A percentile compares a stretch with the other conserved stretches of the same genome.
Evolutionary conservation across 1,139 yeast species (phyloP).

Genomic region (Lodderomyces theae): DNA sequence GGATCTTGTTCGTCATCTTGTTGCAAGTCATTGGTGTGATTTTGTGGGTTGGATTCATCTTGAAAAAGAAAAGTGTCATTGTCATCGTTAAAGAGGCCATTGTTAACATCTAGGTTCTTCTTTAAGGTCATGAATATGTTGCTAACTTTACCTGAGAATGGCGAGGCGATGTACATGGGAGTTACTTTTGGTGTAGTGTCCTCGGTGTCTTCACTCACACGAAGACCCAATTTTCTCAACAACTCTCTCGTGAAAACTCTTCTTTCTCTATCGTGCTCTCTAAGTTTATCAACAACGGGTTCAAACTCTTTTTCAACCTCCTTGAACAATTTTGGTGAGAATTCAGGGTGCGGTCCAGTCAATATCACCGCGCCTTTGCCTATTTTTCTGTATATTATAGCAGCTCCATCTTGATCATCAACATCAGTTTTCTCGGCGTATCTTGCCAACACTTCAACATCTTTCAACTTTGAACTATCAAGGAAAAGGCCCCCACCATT

Average conservation of each 20-base stretch:
- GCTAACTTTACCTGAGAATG: slow-evolving; percentile 20
- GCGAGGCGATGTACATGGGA: slow-evolving; percentile 51
- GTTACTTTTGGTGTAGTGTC: slow-evolving; percentile 65
- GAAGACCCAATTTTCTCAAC: slow-evolving; percentile 60
- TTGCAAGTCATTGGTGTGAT: slow-evolving; percentile 10
- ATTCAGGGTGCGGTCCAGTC: slow-evolving; percentile 93
- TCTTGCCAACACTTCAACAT: slow-evolving; percentile 69
- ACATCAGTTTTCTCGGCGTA: slow-evolving; percentile 47
- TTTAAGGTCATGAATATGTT: slow-evolving; percentile 30
- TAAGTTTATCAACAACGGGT: slow-evolving; percentile 37
- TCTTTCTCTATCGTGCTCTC: slow-evolving; percentile 46
- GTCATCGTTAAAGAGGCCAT: slow-evolving; percentile 46
- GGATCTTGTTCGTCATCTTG: slow-evolving; percentile 36
- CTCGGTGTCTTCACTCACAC: slow-evolving; percentile 53
- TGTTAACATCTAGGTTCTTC: slow-evolving; percentile 41
- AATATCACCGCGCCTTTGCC: slow-evolving; percentile 78
- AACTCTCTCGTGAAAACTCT: slow-evolving; percentile 54
- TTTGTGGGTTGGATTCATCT: slow-evolving; percentile 19
- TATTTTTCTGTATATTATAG: slow-evolving; percentile 61
- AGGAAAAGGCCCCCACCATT: slow-evolving; percentile 91
- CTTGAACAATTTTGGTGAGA: slow-evolving; percentile 51
- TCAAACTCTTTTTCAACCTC: slow-evolving; percentile 26
- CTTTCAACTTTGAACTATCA: slow-evolving; percentile 58
- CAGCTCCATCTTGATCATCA: slow-evolving; percentile 60
- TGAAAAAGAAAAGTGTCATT: slow-evolving; percentile 55